Base-by-base conservation (phyloP, 2,329 filamentous ascomycete species). In the Kalmusia sp. region DNA sequence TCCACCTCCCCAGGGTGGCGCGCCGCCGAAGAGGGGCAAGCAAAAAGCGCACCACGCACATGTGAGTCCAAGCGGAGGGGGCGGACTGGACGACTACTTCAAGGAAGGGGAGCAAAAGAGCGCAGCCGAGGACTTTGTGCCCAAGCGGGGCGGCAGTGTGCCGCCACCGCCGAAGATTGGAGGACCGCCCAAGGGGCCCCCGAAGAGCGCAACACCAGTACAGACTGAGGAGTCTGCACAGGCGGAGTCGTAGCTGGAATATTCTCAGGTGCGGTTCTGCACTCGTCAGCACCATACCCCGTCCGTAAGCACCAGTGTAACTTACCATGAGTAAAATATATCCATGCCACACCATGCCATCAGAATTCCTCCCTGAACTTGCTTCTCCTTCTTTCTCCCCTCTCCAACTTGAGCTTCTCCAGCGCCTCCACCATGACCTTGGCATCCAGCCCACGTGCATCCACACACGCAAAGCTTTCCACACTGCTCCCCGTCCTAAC, bases 91-190 rank as follows among this genome's bases (percentile, higher is more conserved):
- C 54, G 76, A 77, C 40, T 79, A 78, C 46, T 77, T 79, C 65
- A 73, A 73, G 37, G 77, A 79, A 59, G 76, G 76, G 37, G 77
- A 79, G 59, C 64, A 73, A 62, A 78, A 79, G 66, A 78, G 76
- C 46, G 63, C 67, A 43, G 72, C 78, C 59, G 59, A 77, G 38
- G 77, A 79, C 45, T 71, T 64, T 59, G 69, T 67, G 52, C 68
- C 73, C 2, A 70, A 65, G 49, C 40, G 47, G 37, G 70, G 69
- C 52, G 52, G 59, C 19, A 61, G 69, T 28, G 62, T 72, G 37
- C 70, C 73, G 22, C 75, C 75, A 21, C 73, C 73, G 21, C 74
- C 74, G 14, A 75, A 71, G 48, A 57, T 54, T 17, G 71, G 71
- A 6, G 70, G 68, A 9, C 63, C 74, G 30, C 76, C 72, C 27